A percentile compares a stretch with the other conserved stretches of the same genome.
Conservation (phyloP, 176 grass and related monocot genomes). For the Musa itinerans region DNA sequence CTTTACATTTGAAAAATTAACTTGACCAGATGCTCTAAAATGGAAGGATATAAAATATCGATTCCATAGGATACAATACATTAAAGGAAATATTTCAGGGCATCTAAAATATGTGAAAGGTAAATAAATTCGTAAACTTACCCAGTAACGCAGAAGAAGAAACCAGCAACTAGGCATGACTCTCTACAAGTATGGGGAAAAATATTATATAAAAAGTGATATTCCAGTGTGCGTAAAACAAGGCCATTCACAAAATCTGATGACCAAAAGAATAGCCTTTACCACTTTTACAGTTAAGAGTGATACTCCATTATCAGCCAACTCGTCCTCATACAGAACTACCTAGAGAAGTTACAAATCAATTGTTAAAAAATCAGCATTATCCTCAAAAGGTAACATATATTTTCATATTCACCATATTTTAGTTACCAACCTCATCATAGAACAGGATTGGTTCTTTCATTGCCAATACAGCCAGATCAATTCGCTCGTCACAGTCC, state of each 20-base stretch:
- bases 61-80: neutral
- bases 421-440: constrained; percentile 53
- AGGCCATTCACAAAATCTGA: constrained; percentile 7
- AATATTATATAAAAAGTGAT: constrained; percentile 13
- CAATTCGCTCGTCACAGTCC: constrained; percentile 58
- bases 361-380: constrained; percentile 2
- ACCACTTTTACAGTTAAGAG: constrained; percentile 91
- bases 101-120: neutral
- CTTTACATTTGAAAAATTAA: no score
- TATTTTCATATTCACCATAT: neutral
- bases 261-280: constrained; percentile 12
- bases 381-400: neutral
- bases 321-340: constrained; percentile 90
- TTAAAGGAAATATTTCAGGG: neutral
- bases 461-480: constrained; percentile 67
- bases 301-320: constrained; percentile 90
- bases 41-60: neutral
- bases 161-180: constrained; percentile 97
- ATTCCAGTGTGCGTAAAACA: neutral
- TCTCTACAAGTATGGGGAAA: constrained; percentile 43
- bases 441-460: constrained; percentile 89
- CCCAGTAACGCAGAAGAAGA: constrained; percentile 80
- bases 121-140: constrained; percentile 17
- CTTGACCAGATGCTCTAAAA: no score
- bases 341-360: constrained; percentile 40